Conservation (phyloP, 805 yeast species). For the Geotrichum ghanense region DNA sequence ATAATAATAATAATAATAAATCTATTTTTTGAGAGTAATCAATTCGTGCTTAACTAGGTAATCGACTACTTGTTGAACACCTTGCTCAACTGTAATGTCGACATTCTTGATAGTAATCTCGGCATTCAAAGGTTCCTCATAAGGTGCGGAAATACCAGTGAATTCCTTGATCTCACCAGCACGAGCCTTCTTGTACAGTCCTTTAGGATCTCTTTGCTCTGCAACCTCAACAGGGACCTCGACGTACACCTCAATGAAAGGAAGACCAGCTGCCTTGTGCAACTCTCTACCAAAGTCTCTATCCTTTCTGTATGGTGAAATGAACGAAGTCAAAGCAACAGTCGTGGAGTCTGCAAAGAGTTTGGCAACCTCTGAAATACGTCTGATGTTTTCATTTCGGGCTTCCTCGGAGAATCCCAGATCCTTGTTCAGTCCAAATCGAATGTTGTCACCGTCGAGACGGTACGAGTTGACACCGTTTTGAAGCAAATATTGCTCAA, state of each 20-base stretch:
- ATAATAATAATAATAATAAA: no score
- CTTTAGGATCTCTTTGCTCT: conserved; percentile 95
- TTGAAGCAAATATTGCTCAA: conserved; percentile 70
- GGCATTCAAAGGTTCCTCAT: conserved; percentile 80
- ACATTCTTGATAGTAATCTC: conserved; percentile 76
- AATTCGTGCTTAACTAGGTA: conserved; percentile 26
- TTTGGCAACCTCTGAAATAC: conserved; percentile 91
- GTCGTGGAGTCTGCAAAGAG: conserved; percentile 88
- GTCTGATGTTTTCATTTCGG: conserved; percentile 88
- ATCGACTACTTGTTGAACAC: conserved; percentile 59
- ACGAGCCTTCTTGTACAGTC: conserved; percentile 91
- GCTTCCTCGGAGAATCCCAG: conserved; percentile 86
- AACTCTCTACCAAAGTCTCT: conserved; percentile 77
- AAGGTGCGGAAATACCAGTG: conserved; percentile 93
- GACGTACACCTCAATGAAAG: conserved; percentile 82
- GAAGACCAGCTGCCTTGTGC: conserved; percentile 62
- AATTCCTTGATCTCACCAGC: conserved; percentile 89
- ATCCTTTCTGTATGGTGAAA: conserved; percentile 81
- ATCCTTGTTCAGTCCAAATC: conserved; percentile 92
- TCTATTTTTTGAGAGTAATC: not conserved
- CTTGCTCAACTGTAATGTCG: conserved; percentile 62
- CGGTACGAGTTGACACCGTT: conserved; percentile 69
- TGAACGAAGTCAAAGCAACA: conserved; percentile 82
- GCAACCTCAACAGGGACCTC: conserved; percentile 93
- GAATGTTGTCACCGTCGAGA: conserved; percentile 83